Evolutionary conservation across 805 yeast genomes (phyloP).

Genomic region (Scheffersomyces stipitis): DNA sequence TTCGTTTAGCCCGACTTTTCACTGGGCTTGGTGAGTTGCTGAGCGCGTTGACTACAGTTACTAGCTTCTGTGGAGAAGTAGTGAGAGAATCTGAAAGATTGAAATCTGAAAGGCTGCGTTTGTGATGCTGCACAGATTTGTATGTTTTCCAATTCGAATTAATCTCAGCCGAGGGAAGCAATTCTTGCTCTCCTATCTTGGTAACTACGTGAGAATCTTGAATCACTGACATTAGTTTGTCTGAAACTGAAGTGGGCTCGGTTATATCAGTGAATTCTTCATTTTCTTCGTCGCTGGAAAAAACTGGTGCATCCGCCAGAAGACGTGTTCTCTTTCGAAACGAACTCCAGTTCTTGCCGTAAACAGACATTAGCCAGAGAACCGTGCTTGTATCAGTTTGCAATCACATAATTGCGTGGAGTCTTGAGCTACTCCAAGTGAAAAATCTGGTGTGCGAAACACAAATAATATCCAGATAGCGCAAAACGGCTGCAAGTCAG

Average conservation of each 20-base stretch:
- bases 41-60: slow-evolving; percentile 6
- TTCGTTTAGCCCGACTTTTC: background rate
- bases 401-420: too few relatives aligned
- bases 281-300: slow-evolving; percentile 16
- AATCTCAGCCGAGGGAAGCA: slow-evolving; percentile 4
- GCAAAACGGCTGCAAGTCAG: too few relatives aligned
- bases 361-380: slow-evolving; percentile 16
- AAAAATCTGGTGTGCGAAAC: too few relatives aligned
- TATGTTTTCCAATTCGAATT: too few relatives aligned
- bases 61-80: slow-evolving; percentile 17
- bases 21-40: background rate
- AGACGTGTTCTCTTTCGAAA: slow-evolving; percentile 1
- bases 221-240: too few relatives aligned
- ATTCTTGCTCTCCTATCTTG: background rate
- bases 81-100: slow-evolving; percentile 14
- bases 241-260: too few relatives aligned
- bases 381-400: too few relatives aligned
- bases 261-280: background rate
- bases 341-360: slow-evolving; percentile 9
- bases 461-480: too few relatives aligned
- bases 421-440: too few relatives aligned
- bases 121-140: too few relatives aligned
- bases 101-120: too few relatives aligned
- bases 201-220: too few relatives aligned
- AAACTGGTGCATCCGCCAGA: slow-evolving; percentile 4